Base-by-base conservation (phyloP, 805 yeast species). In the Pichia ethanolica region DNA sequence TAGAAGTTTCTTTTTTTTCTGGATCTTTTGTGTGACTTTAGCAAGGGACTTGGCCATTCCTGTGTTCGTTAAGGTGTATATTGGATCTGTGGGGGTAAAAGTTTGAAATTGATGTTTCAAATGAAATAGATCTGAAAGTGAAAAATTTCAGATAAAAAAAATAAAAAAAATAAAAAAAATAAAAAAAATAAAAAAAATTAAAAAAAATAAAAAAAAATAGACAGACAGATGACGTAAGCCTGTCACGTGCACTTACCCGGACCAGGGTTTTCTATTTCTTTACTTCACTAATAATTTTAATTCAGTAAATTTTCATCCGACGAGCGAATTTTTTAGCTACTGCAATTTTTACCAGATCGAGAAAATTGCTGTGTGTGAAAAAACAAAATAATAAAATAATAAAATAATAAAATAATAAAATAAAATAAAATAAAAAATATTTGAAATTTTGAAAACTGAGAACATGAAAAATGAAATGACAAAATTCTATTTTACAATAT, bases 21-120 rank as follows among this genome's bases (percentile, higher is more conserved):
- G 70, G 48, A 82, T 67, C 56, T 75, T 72, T 67, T 83, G 83
- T 55, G 77, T 73, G 35, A 87, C 84, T 59, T 86, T 86, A 26
- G 72, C 65, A 46, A 87, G 71, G 53, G 79, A 79, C 59, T 85
- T 86, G 14, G 80, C 83, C 53, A 82, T 67, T 13, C 3, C 20
- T 20, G 2, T 20, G 20, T 20, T 20, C 3, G 20, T 20, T 20
- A 3, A 20, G 20, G 2, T 20, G 2, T 20, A 20, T 20, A 20
- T 20, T 20, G 20, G 20, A 20, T 20, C 2, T 20, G 20, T 2
- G 89, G 20, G 89, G 90, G 84, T 83, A 14, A 9, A 44, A 5
- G 32, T 35, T n/a, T 2, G 12, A 28, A 6, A 25, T 25, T 12
- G 30, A n/a, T 20, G 8, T 36, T 35, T 37, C n/a, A 4, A 7